A percentile compares a stretch with the other conserved stretches of the same genome.
phyloP scores from a whole-genome alignment of 2,329 filamentous ascomycete species.

The Fusarium equiseti region DNA sequence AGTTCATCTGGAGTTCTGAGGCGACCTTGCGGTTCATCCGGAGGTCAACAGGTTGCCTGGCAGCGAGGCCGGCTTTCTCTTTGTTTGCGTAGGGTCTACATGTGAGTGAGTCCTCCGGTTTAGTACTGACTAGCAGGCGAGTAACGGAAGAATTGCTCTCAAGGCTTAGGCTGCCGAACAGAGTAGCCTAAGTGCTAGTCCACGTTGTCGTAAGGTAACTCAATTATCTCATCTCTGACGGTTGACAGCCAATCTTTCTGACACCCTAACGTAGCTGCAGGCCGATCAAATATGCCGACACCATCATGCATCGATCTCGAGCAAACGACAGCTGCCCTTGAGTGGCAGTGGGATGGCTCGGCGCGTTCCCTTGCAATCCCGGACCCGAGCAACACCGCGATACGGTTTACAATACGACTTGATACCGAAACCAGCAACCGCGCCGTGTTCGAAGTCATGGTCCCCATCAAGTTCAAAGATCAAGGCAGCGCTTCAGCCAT shows the following conservation, averaged over 20 bases:
- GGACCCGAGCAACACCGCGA: conserved; percentile 5
- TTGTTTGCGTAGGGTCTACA: background rate
- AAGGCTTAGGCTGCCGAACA: background rate
- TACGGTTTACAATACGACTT: conserved; percentile 3
- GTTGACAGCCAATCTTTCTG: background rate
- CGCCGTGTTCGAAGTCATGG: conserved; percentile 15
- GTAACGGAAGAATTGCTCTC: background rate
- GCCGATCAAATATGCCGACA: background rate
- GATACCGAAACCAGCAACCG: background rate
- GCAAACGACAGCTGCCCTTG: conserved; percentile 3
- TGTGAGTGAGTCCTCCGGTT: background rate
- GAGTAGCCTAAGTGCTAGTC: background rate
- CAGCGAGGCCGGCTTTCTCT: background rate
- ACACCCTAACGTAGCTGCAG: background rate
- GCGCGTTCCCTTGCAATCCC: background rate
- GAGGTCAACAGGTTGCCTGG: conserved; percentile 11
- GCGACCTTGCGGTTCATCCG: conserved; percentile 14
- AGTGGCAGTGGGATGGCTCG: conserved; percentile 12
- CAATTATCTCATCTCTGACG: background rate
- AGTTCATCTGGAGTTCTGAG: conserved; percentile 15
- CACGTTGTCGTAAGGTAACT: background rate
- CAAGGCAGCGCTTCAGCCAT: conserved; percentile 5
- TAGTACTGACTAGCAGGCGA: background rate
- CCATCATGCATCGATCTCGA: conserved; percentile 2
- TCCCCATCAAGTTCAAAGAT: conserved; percentile 25